phyloP scores from a whole-genome alignment of 768 basidiomycete species.

The Panaeolus papilionaceus region DNA sequence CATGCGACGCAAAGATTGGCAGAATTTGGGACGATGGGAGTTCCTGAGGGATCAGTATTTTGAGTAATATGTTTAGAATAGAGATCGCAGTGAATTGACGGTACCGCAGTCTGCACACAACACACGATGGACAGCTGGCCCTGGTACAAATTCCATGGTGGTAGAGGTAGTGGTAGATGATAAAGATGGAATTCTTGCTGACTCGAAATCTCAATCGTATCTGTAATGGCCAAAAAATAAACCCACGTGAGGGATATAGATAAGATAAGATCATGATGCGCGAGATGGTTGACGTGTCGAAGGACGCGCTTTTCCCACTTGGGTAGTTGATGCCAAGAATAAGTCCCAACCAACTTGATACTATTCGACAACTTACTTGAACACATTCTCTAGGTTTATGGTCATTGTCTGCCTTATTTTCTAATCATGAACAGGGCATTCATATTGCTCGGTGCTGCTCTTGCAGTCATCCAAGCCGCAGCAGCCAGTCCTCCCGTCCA shows the following conservation, averaged over 20 bases:
- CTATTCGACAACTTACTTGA: slow-evolving; percentile 2
- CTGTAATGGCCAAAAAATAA: background rate
- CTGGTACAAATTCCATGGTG: slow-evolving; percentile 82
- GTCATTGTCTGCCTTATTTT: slow-evolving; percentile 7
- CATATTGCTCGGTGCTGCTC: slow-evolving; percentile 31
- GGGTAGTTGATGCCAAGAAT: slow-evolving; percentile 15
- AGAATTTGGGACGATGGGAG: slow-evolving; percentile 88
- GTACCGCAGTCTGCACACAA: slow-evolving; percentile 90
- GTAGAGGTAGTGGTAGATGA: background rate
- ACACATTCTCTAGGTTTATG: slow-evolving; percentile 15
- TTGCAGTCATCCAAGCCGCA: slow-evolving; percentile 24
- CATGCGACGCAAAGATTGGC: slow-evolving; percentile 93
- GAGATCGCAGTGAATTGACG: slow-evolving; percentile 23
- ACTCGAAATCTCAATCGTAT: slow-evolving; percentile 10
- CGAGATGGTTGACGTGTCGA: slow-evolving; percentile 30
- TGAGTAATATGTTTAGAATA: background rate
- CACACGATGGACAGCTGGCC: slow-evolving; percentile 79
- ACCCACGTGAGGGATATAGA: background rate
- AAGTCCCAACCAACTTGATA: slow-evolving; percentile 17
- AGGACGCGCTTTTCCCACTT: slow-evolving; percentile 5
- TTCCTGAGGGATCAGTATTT: slow-evolving; percentile 50
- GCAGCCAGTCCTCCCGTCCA: slow-evolving; percentile 56
- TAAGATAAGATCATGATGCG: slow-evolving; percentile 19
- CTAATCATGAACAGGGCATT: slow-evolving; percentile 33
- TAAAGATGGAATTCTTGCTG: background rate